Percentiles rank a stretch among this genome's conserved stretches.
These are phyloP conservation scores for Tulasnella sp. DNA, from an alignment of 768 basidiomycete species.

Conservation along the genomic window DNA sequence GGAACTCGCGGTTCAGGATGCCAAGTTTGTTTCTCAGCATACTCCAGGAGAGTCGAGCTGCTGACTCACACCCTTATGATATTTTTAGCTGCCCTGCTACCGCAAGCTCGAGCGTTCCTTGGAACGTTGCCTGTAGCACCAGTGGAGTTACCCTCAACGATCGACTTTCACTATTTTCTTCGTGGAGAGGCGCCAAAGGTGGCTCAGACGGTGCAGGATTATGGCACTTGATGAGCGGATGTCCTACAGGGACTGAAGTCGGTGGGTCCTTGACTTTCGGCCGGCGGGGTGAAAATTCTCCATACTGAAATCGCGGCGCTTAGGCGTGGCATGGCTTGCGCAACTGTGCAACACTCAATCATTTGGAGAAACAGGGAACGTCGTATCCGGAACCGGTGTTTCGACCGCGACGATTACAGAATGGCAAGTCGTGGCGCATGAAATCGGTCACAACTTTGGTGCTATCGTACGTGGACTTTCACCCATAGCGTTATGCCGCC, in stretches of 20 bases:
- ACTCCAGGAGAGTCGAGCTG: background rate
- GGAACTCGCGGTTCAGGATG: constrained; percentile 67
- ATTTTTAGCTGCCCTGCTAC: constrained; percentile 58
- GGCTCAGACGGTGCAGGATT: constrained; percentile 67
- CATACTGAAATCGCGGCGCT: background rate
- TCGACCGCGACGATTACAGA: constrained; percentile 72
- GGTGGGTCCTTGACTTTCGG: background rate
- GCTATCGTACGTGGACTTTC: constrained; percentile 61
- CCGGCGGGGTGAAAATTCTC: background rate
- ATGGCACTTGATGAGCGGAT: constrained; percentile 86
- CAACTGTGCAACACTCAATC: constrained; percentile 59
- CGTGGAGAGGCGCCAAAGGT: constrained; percentile 73
- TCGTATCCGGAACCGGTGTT: constrained; percentile 77
- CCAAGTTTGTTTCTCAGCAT: constrained; percentile 42
- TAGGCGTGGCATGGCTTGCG: constrained; percentile 73
- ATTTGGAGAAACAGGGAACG: constrained; percentile 42
- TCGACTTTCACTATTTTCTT: constrained; percentile 72
- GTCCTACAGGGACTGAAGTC: constrained; percentile 62
- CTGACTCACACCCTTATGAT: background rate
- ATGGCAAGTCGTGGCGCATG: constrained; percentile 80
- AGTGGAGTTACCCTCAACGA: constrained; percentile 55
- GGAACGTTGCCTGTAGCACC: constrained; percentile 67
- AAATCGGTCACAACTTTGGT: constrained; percentile 85
- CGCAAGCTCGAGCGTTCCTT: constrained; percentile 52
- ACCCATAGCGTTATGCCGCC: background rate